These are phyloP conservation scores for Saccharomycopsis fibuligera DNA, from an alignment of 805 yeast species.

Conservation along the genomic window DNA sequence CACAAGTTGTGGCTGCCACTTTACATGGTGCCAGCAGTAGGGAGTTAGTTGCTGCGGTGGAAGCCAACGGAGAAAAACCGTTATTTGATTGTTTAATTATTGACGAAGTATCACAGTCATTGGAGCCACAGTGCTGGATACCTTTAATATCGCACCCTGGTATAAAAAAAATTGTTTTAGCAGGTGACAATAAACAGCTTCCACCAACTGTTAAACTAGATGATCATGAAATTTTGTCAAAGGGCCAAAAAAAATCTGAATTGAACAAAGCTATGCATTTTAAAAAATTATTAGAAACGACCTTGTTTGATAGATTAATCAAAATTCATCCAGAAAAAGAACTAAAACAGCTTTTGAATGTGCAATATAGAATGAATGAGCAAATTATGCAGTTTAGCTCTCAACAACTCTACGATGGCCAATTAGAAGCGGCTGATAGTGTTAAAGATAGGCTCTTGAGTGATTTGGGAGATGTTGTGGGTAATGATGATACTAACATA, in stretches of 20 bases:
- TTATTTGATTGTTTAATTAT: conserved; percentile 77
- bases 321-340: conserved; percentile 34
- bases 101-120: conserved; percentile 91
- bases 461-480: conserved; percentile 47
- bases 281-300: conserved; percentile 45
- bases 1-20: conserved; percentile 74
- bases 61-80: conserved; percentile 20
- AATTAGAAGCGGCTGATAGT: conserved; percentile 53
- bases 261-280: conserved; percentile 22
- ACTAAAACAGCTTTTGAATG: conserved; percentile 54
- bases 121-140: conserved; percentile 96
- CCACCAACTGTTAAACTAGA: conserved; percentile 81
- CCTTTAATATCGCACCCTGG: conserved; percentile 67
- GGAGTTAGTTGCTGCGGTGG: conserved; percentile 37
- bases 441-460: conserved; percentile 46
- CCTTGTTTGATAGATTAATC: conserved; percentile 78
- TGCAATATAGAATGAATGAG: conserved; percentile 85
- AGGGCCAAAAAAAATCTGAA: background rate
- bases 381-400: conserved; percentile 78
- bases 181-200: conserved; percentile 89
- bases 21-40: conserved; percentile 82
- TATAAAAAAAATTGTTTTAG: conserved; percentile 58
- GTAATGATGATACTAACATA: conserved; percentile 47
- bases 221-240: conserved; percentile 28
- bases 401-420: conserved; percentile 50